Base-by-base conservation (phyloP, 139 green algal species). In the Nannochloris sp. region DNA sequence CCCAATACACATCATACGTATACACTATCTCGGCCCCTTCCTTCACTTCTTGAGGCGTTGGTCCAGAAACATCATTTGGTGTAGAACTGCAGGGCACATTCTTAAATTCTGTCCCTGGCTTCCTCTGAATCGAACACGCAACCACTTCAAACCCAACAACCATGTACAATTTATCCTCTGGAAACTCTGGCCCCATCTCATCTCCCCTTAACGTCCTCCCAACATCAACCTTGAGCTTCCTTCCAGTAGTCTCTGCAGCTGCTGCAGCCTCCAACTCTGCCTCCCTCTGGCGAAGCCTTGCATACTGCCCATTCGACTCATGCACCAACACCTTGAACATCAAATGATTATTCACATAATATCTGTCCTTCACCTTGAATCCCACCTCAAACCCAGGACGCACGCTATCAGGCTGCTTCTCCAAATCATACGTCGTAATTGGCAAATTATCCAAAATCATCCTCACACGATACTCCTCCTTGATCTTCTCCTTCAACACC, bases 381-480 rank as follows among this genome's bases (percentile, higher is more conserved):
- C 91, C 91, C 14, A 97, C 65, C 68, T 93, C 82, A 76, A 89
- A 97, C 20, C 91, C 91, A 4, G 86, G 83, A 2, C 69, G 80
- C 25, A 94, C 73, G 67, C 33, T 63, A 61, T 81, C 78, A 6
- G 72, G 74, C 33, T 77, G 72, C 29, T 84, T 69, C 56, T 86
- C 76, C 67, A 95, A 70, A 74, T 92, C 85, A 59, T 91, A 89
- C 3, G 81, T 86, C 12, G 91, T 97, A 53, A 97, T 87, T 20
- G 92, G 92, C 63, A 98, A 77, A 70, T 97, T 97, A 78, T 98
- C 92, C 68, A 98, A 77, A 40, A 96, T 84, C 64, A 98, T 75
- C 69, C 93, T 90, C 23, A 97, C 76, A 1, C 84, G 71, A 71
- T 98, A 98, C 53, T 90, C 62, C 14, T 91, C 67, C 40, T 84